Evolutionary conservation across 2,329 filamentous ascomycete species (phyloP), one percentile per base, ranked within the genome.

Genomic region (Pezizomycotina sp.): DNA sequence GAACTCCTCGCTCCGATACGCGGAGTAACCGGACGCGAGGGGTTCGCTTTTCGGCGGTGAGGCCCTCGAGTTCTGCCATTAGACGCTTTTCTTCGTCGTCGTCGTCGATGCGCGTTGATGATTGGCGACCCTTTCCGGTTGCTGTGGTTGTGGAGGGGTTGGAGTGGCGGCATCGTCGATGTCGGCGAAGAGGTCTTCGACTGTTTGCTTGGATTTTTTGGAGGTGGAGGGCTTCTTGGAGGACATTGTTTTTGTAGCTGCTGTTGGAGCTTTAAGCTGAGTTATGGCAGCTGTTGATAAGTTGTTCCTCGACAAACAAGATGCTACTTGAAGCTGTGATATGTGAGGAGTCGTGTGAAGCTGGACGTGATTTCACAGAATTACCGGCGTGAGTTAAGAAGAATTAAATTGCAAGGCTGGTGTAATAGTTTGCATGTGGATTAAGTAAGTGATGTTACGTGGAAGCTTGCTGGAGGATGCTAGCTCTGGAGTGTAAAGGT

Each of bases 21-120:
- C 24, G 86, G 89, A 1, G 86, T 95, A 52, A 80, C 76, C 10
- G 86, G 80, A 30, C 84, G 74, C 46, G 74, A 74, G 4, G 46
- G 18, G 63, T 53, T 20, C 79, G 68, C 53, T 75, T 65, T 56
- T 79, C 73, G 35, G 71, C 66, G 51, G 72, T 80, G 27, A 92
- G 70, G 50, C 75, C 74, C 56, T 91, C 81, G 43, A 95, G 70
- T 51, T 93, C 84, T 45, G 83, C 83, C 24, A 95, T 68, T 39
- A 86, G 72, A 55, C 92, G 83, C 50, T 80, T 68, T 51, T 75
- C 67, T 49, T 55, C 53, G 20, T 62, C 55, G 33, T 57, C 52
- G 29, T 57, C 56, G 36, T 56, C 52, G 44, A 48, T 45, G 40
- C 56, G 55, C 42, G 56, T 50, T 36, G 58, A 54, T 32, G 62